These are phyloP conservation scores for Logfia minima DNA, from an alignment of 129 eudicot species.

Conservation along the genomic window DNA sequence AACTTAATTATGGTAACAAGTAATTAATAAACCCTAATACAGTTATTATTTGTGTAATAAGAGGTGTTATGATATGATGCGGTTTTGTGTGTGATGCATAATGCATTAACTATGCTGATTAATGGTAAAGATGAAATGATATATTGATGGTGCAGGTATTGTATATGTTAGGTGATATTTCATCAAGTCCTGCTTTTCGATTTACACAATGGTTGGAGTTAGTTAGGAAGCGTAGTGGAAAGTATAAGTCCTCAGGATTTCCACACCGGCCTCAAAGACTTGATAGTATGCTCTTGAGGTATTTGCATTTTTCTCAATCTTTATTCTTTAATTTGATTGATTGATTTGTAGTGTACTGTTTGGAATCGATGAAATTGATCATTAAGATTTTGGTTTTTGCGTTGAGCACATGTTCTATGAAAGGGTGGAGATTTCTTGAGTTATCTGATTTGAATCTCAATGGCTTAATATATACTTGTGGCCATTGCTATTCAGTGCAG, in stretches of 20 bases:
- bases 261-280: conserved; percentile 59
- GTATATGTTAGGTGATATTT: conserved; percentile 91
- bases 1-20: background rate
- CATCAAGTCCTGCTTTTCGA: conserved; percentile 77
- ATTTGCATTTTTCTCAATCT: background rate
- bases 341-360: background rate
- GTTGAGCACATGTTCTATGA: background rate
- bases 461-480: background rate
- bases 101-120: background rate
- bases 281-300: conserved; percentile 70
- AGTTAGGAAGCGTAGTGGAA: conserved; percentile 86
- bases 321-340: background rate
- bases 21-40: background rate
- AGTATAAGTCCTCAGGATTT: conserved; percentile 69
- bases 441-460: conserved; percentile 5
- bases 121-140: conserved; percentile 11
- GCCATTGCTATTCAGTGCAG: conserved; percentile 60
- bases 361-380: background rate
- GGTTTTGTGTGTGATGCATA: background rate
- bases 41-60: background rate
- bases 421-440: conserved; percentile 10
- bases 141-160: conserved; percentile 53
- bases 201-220: conserved; percentile 93
- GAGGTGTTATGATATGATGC: background rate
- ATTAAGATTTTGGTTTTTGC: background rate